These are phyloP conservation scores for Butyriboletus loyo DNA, from an alignment of 768 basidiomycete species.

Conservation along the genomic window DNA sequence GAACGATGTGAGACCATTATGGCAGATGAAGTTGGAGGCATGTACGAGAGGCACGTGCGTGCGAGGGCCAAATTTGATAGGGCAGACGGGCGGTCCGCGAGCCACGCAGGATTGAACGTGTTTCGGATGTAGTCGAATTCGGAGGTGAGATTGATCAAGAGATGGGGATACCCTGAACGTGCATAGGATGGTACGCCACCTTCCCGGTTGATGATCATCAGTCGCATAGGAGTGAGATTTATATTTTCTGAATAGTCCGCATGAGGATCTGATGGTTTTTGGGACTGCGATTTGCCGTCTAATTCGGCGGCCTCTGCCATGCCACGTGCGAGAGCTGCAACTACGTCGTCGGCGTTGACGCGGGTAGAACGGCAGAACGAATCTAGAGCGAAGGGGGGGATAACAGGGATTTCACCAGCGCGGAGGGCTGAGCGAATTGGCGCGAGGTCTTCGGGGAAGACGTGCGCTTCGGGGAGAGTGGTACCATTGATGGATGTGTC, in stretches of 20 bases:
- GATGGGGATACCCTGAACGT: constrained; percentile 89
- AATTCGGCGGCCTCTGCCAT: constrained; percentile 61
- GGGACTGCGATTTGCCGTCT: constrained; percentile 41
- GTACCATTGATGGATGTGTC: constrained; percentile 32
- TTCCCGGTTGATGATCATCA: constrained; percentile 97
- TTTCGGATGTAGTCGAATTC: constrained; percentile 83
- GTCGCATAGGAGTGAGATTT: constrained; percentile 89
- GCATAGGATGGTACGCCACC: constrained; percentile 98
- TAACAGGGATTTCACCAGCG: constrained; percentile 94
- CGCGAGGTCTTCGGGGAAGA: constrained; percentile 73
- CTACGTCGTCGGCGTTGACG: constrained; percentile 82
- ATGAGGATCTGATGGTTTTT: constrained; percentile 31
- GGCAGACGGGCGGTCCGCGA: constrained; percentile 73
- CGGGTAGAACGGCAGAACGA: constrained; percentile 85
- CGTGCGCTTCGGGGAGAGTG: constrained; percentile 69
- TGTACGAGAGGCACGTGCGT: constrained; percentile 80
- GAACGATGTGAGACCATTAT: constrained; percentile 98
- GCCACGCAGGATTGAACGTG: constrained; percentile 81
- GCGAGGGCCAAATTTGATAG: constrained; percentile 84
- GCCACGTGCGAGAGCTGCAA: constrained; percentile 82
- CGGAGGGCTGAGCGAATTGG: constrained; percentile 85
- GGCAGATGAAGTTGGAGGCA: constrained; percentile 92
- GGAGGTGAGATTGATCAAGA: constrained; percentile 89
- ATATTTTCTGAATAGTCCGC: constrained; percentile 48
- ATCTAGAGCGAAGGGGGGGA: constrained; percentile 90